Base-by-base conservation (phyloP, 2,329 filamentous ascomycete species). In the Aspergillus hiratsukae region DNA sequence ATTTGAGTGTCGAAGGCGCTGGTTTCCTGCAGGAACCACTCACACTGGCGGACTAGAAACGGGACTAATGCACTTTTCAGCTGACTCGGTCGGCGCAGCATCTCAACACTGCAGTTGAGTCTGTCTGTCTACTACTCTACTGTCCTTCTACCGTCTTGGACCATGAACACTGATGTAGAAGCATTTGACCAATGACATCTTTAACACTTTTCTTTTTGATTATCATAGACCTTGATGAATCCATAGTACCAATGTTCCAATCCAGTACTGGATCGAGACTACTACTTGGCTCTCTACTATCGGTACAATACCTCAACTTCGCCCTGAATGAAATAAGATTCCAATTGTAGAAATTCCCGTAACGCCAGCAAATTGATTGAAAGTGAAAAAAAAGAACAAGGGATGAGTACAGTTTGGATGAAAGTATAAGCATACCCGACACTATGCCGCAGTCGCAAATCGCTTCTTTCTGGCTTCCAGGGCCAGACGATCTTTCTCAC, bases 381-480 rank as follows among this genome's bases (percentile, higher is more conserved):
- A 46, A 46, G 4, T 27, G 37, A 51, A 53, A 40, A 28, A 61
- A 57, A 43, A 58, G 49, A 58, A 49, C 37, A 56, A 61, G 52
- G 57, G 58, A 54, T 59, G 45, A 52, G n/a, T 57, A 46, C 28
- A 51, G 40, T 49, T 53, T 53, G 40, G 11, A 27, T 17, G 48
- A 54, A 57, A 17, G 52, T 45, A 19, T 43, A n/a, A 21, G 37
- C 19, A 45, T 21, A 55, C 50, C n/a, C 35, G 14, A 51, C 28
- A 54, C 63, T 58, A 73, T 28, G 67, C 67, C 25, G 68, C 66
- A 40, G 71, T 60, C 46, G 69, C 70, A 62, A 80, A 80, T 52
- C 76, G 72, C 69, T 77, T 76, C 70, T 77, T 80, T 63, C 78
- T 72, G 54, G 75, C 76, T 58, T 80, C 78, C 61, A 78, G 67